These are phyloP conservation scores for Acer negundo DNA, from an alignment of 345 rosid species.

Conservation along the genomic window DNA sequence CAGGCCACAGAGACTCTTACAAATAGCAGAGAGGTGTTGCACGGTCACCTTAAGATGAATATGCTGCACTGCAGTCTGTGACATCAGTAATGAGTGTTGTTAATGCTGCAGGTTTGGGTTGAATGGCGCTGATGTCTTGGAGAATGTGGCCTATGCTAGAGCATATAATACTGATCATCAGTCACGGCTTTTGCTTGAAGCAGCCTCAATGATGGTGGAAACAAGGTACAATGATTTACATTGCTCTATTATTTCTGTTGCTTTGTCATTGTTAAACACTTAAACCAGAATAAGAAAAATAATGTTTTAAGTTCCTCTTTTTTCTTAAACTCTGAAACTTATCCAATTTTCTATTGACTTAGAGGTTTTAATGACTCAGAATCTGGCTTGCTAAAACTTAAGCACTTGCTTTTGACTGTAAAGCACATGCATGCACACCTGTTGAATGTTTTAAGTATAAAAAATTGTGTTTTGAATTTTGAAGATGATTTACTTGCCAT, in stretches of 20 bases:
- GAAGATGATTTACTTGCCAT: background rate
- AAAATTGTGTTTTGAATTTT: background rate
- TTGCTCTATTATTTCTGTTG: background rate
- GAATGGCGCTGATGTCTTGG: conserved; percentile 94
- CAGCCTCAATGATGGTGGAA: conserved; percentile 99
- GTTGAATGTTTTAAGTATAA: background rate
- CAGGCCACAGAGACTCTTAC: conserved; percentile 91
- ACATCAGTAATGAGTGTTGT: conserved; percentile 9
- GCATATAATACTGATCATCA: conserved; percentile 99
- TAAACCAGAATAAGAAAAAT: background rate
- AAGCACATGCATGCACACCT: background rate
- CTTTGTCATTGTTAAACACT: background rate
- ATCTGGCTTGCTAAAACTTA: background rate
- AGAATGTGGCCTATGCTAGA: conserved; percentile 97
- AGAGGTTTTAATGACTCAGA: background rate
- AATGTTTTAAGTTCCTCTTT: background rate
- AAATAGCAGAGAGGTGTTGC: conserved; percentile 86
- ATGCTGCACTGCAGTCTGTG: conserved; percentile 11
- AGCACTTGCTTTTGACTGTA: background rate
- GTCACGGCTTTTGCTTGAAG: conserved; percentile 95
- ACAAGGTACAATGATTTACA: conserved; percentile 54
- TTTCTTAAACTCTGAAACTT: background rate
- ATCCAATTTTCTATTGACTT: background rate
- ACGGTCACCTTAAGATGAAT: conserved; percentile 12
- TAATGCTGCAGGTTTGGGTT: conserved; percentile 69